Conservation (phyloP, 257 asterid species). For the Catharanthus roseus region DNA sequence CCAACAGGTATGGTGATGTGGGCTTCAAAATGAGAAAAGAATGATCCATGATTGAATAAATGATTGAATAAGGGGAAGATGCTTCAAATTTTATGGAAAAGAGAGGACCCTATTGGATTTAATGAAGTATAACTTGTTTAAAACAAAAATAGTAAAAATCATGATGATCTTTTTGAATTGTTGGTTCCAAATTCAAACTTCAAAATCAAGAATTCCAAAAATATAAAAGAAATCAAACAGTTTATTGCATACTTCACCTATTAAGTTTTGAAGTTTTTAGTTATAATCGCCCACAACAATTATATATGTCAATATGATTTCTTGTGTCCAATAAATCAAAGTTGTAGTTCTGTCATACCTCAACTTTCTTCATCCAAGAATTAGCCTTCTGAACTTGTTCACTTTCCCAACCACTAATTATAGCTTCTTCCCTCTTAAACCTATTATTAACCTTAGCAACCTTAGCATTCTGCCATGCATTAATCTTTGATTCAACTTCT, state of each 20-base stretch:
- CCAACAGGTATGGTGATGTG: neutral
- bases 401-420: constrained; percentile 71
- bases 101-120: neutral
- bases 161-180: neutral
- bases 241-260: too few species aligned
- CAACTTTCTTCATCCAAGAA: constrained; percentile 91
- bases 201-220: neutral
- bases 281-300: too few species aligned
- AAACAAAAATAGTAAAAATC: too few species aligned
- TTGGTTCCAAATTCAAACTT: neutral
- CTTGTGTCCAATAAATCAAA: too few species aligned
- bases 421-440: constrained; percentile 81
- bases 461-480: constrained; percentile 85
- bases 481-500: constrained; percentile 82
- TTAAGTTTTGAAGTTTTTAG: too few species aligned
- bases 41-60: too few species aligned
- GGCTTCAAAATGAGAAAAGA: neutral
- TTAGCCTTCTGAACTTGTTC: constrained; percentile 85
- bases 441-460: constrained; percentile 75
- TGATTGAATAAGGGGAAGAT: neutral
- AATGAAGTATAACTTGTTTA: neutral
- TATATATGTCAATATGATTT: too few species aligned
- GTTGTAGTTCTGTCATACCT: too few species aligned
- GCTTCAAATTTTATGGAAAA: neutral
- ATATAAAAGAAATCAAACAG: neutral